These are phyloP conservation scores for Trichothecium sympodiale DNA, from an alignment of 2,329 filamentous ascomycete genomes.

Conservation along the genomic window DNA sequence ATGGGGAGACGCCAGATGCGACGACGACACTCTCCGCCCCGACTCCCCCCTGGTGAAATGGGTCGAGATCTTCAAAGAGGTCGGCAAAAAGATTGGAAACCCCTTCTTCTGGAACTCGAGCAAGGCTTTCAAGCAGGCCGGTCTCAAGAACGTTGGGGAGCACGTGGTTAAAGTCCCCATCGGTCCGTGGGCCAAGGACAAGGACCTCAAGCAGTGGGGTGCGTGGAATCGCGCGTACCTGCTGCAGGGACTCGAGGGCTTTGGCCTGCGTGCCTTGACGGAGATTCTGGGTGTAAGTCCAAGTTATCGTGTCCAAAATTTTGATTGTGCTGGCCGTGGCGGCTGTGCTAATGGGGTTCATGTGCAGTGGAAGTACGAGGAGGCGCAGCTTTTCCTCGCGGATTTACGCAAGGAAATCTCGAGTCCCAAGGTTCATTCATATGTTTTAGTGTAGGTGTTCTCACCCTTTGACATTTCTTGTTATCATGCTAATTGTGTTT, in stretches of 20 bases:
- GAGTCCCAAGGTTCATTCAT: slow-evolving; percentile 6
- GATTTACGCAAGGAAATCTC: slow-evolving; percentile 5
- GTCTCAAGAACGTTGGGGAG: background rate
- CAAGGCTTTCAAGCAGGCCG: background rate
- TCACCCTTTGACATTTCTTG: background rate
- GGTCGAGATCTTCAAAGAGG: background rate
- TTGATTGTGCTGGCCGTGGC: too few species aligned
- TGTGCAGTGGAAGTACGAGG: slow-evolving; percentile 5
- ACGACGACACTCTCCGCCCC: too few species aligned
- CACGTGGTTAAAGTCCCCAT: slow-evolving; percentile 4
- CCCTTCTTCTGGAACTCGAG: slow-evolving; percentile 1
- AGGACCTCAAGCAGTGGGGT: slow-evolving; percentile 14
- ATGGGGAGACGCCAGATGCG: too few species aligned
- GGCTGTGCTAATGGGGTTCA: background rate
- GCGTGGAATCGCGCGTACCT: slow-evolving; percentile 12
- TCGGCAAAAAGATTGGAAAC: background rate
- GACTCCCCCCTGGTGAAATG: too few species aligned
- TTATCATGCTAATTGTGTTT: background rate
- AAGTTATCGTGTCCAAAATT: slow-evolving; percentile 1
- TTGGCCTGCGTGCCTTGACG: slow-evolving; percentile 11
- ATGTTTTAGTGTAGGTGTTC: slow-evolving; percentile 6
- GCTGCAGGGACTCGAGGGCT: slow-evolving; percentile 13
- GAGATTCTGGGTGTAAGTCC: slow-evolving; percentile 11
- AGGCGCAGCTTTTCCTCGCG: slow-evolving; percentile 5
- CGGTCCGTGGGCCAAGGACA: slow-evolving; percentile 19